Base-by-base conservation (phyloP, 306 rosid genomes). In the Leucaena leucocephala region DNA sequence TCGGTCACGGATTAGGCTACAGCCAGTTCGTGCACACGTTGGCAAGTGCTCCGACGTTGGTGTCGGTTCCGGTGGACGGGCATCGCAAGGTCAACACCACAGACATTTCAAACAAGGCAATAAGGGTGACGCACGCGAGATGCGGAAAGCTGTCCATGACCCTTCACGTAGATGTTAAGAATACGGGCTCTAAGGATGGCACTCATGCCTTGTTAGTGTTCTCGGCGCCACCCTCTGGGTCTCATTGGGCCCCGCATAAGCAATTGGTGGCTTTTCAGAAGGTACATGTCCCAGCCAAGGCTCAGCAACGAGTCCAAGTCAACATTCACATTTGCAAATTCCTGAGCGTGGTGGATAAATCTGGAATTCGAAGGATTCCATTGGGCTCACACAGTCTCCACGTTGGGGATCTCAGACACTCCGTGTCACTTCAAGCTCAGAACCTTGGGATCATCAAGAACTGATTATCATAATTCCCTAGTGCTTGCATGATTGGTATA, bases 291-390 rank as follows among this genome's bases (percentile, higher is more conserved):
- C 75, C 88, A 3, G 86, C 92, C 1, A 81, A 83, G 80, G 79
- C 81, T 35, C 80, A 71, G 16, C 84, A 63, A 19, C 83, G 91
- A 54, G 87, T 94, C 17, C 78, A 22, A 22, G 68, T 94, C 6
- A 83, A 84, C 8, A 82, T 94, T 36, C 98, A 94, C 72, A 90
- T 95, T 3, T 95, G 98, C 84, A 92, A 92, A 80, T 78, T 64
- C 17, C 82, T 95, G 2, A 92, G 98, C 66, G 93, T 94, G 0
- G 97, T 92, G 67, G 97, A 95, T 71, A 84, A 50, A 72, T 84
- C 83, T 6, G 98, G 95, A 46, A 89, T 86, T 59, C 83, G 97
- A 73, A 91, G 97, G 81, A 88, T 94, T 69, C 95, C 91, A 1
- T 48, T 94, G 89, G 97, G 98, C 1, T 63, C 71, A 22, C 97